Evolutionary conservation across 495 filamentous ascomycete genomes (phyloP), one percentile per base, ranked within the genome.

Genomic region (Aspergillus saccharolyticus): DNA sequence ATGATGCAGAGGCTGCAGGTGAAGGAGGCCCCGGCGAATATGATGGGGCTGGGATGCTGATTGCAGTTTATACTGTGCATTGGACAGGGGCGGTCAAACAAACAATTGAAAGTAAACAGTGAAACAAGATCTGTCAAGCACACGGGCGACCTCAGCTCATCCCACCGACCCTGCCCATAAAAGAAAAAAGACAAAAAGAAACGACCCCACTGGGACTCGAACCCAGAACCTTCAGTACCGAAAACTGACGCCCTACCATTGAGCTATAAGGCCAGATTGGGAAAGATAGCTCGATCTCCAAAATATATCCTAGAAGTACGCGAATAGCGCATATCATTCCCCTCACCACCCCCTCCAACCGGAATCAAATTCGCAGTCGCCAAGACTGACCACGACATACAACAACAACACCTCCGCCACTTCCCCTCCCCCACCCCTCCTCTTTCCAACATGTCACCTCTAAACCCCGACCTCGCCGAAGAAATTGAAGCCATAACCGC

Each of bases 401-500:
- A 20, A 12, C 44, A 20, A 19, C 22, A n/a, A 15, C n/a, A 25
- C 46, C 46, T 17, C 47, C 47, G 1, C 21, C 46, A 22, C 46
- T 2, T 3, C 7, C 18, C 24, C 43, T 17, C 9, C 8, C 14
- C 43, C 55, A n/a, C 6, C 14, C 55, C 44, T 42, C 48, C 16
- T 24, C 12, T 17, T 4, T 59, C 53, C 19, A 64, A 61, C 58
- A 22, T 25, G 45, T 33, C 46, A 45, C 53, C 73, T 9, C 48
- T 56, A 76, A 91, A 78, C 33, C 59, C 60, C 51, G 89, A 93
- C 33, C 84, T 96, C 20, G 67, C 66, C 42, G 89, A 97, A 73
- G 94, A 98, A 73, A 75, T 93, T 16, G 86, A 88, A 65, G 90
- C 89, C 50, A 89, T 98, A 59, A 96, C 94, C 69, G 89, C 93